Evolutionary conservation across 257 asterid species (phyloP).

Genomic region (Orobanche coerulescens): DNA sequence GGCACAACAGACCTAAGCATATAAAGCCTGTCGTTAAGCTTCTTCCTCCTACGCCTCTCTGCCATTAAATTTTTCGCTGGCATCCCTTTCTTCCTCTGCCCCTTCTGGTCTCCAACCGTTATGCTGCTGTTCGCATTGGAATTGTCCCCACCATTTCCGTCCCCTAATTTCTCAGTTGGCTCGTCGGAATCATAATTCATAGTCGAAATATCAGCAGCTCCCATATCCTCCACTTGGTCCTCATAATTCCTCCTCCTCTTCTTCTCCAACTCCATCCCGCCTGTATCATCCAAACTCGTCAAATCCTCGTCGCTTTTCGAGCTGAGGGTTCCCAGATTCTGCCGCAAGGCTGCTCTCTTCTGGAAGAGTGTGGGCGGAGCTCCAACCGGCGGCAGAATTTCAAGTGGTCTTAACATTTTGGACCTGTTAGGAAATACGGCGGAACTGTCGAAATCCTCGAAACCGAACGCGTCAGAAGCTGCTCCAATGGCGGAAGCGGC

Average conservation of each 20-base stretch:
- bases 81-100: constrained; percentile 49
- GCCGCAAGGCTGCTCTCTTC: constrained; percentile 44
- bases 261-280: constrained; percentile 25
- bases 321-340: constrained; percentile 27
- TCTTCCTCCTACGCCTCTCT: constrained; percentile 70
- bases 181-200: constrained; percentile 44
- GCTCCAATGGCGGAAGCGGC: constrained; percentile 25
- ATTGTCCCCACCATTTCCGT: constrained; percentile 28
- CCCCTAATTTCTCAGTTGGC: constrained; percentile 26
- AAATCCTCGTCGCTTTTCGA: constrained; percentile 33
- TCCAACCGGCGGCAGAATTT: constrained; percentile 30
- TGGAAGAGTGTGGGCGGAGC: constrained; percentile 41
- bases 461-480: constrained; percentile 18
- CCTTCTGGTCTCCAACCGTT: constrained; percentile 33
- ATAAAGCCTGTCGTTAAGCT: constrained; percentile 68
- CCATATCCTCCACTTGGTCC: constrained; percentile 26
- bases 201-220: constrained; percentile 28
- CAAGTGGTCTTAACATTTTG: constrained; percentile 38
- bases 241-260: constrained; percentile 30
- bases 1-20: constrained; percentile 75
- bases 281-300: constrained; percentile 35
- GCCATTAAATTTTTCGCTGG: constrained; percentile 80
- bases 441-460: constrained; percentile 27
- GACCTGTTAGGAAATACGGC: constrained; percentile 23
- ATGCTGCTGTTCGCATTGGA: constrained; percentile 31